These are phyloP conservation scores for Margaritispora aquatica DNA, from an alignment of 495 filamentous ascomycete genomes.

Conservation along the genomic window DNA sequence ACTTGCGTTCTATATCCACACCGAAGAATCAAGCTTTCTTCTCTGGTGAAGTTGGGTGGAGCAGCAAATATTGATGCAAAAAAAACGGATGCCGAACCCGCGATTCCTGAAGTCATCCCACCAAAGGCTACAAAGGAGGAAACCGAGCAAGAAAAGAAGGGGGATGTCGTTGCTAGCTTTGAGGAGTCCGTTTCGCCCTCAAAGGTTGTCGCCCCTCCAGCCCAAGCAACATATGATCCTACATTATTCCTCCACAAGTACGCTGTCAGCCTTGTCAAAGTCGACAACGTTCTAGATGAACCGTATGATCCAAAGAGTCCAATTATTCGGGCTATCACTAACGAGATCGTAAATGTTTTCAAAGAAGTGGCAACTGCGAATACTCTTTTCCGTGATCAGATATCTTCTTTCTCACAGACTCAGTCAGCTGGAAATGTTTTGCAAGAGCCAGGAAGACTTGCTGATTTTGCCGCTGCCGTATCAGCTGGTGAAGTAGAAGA, in stretches of 20 bases:
- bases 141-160: slow-evolving; percentile 58
- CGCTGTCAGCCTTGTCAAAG: slow-evolving; percentile 85
- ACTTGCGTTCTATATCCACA: slow-evolving; percentile 95
- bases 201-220: slow-evolving; percentile 33
- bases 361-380: slow-evolving; percentile 93
- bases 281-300: slow-evolving; percentile 86
- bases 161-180: slow-evolving; percentile 95
- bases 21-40: slow-evolving; percentile 84
- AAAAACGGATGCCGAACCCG: slow-evolving; percentile 33
- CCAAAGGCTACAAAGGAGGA: slow-evolving; percentile 30
- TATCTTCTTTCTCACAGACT: slow-evolving; percentile 92
- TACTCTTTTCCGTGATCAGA: slow-evolving; percentile 93
- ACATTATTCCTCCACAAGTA: slow-evolving; percentile 88
- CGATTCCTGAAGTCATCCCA: slow-evolving; percentile 23
- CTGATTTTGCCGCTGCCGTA: slow-evolving; percentile 95
- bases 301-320: slow-evolving; percentile 82
- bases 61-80: slow-evolving; percentile 39
- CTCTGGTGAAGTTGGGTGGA: slow-evolving; percentile 44
- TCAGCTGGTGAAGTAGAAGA: slow-evolving; percentile 85
- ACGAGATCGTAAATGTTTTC: slow-evolving; percentile 97
- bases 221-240: slow-evolving; percentile 65
- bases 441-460: slow-evolving; percentile 88
- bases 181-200: slow-evolving; percentile 65
- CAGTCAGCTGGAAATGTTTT: slow-evolving; percentile 91
- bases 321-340: slow-evolving; percentile 82